phyloP scores from a whole-genome alignment of 495 filamentous ascomycete genomes.

The Aspergillus kassunensis region DNA sequence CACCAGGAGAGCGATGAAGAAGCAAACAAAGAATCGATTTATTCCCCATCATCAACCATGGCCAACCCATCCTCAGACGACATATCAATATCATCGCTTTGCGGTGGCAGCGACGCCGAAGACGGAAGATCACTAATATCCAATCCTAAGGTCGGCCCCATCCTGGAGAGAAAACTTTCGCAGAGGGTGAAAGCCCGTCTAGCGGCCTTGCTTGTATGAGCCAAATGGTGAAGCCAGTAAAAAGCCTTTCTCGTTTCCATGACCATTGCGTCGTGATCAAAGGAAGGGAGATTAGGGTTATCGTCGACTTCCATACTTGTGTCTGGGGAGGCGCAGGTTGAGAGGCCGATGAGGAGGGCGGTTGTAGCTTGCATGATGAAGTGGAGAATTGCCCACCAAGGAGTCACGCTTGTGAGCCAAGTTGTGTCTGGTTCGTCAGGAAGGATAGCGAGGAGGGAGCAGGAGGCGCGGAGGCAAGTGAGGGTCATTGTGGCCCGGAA shows the following conservation, averaged over 20 bases:
- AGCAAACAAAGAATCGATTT: neutral
- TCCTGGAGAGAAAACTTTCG: slow-evolving; percentile 24
- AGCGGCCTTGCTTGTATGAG: slow-evolving; percentile 36
- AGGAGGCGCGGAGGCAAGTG: slow-evolving; percentile 53
- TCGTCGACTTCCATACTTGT: neutral
- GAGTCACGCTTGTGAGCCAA: slow-evolving; percentile 45
- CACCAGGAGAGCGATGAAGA: too few relatives aligned
- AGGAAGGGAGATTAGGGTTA: slow-evolving; percentile 13
- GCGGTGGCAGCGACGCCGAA: slow-evolving; percentile 1
- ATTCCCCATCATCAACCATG: slow-evolving; percentile 5
- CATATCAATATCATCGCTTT: neutral
- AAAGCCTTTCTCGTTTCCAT: slow-evolving; percentile 46
- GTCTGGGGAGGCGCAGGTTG: slow-evolving; percentile 16
- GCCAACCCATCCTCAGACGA: neutral
- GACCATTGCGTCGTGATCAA: slow-evolving; percentile 25
- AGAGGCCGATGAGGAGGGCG: slow-evolving; percentile 53
- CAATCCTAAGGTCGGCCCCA: slow-evolving; percentile 25
- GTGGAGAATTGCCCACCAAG: slow-evolving; percentile 63
- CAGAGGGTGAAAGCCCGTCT: slow-evolving; percentile 47
- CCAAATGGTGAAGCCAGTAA: slow-evolving; percentile 45
- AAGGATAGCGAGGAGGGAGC: slow-evolving; percentile 48
- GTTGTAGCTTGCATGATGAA: slow-evolving; percentile 59
- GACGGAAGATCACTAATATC: slow-evolving; percentile 31
- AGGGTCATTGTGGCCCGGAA: slow-evolving; percentile 50
- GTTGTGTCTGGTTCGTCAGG: slow-evolving; percentile 32